phyloP scores from a whole-genome alignment of 1,139 yeast genomes.

The Starmera stellimalicola region DNA sequence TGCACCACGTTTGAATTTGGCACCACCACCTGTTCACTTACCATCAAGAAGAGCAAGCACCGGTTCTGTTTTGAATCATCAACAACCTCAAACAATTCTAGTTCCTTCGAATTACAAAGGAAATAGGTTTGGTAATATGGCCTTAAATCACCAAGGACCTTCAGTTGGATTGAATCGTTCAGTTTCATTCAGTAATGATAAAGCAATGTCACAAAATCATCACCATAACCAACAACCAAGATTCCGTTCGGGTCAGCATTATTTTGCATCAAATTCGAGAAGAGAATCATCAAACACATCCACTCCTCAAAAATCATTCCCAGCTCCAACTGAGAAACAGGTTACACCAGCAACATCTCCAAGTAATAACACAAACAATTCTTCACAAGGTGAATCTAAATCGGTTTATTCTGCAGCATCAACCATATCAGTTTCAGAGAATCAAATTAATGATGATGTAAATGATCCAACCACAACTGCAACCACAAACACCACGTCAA shows the following conservation, averaged over 20 bases:
- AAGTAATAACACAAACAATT: conserved; percentile 12
- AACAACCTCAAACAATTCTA: background rate
- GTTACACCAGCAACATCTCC: conserved; percentile 16
- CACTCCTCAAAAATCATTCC: conserved; percentile 2
- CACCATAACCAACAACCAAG: no score
- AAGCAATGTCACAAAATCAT: background rate
- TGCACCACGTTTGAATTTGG: conserved; percentile 39
- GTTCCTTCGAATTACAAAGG: no score
- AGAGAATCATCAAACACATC: background rate
- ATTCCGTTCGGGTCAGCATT: conserved; percentile 1
- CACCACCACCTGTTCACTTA: conserved; percentile 69
- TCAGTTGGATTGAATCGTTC: conserved; percentile 7
- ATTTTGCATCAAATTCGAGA: background rate
- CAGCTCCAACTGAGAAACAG: conserved; percentile 5
- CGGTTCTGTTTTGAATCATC: conserved; percentile 14
- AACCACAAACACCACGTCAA: conserved; percentile 5
- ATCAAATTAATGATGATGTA: conserved; percentile 9
- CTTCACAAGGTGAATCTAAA: conserved; percentile 16
- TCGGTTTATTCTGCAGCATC: conserved; percentile 17
- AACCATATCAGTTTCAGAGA: conserved; percentile 15
- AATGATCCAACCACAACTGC: conserved; percentile 11
- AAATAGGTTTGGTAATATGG: conserved; percentile 3
- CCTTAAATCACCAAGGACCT: background rate
- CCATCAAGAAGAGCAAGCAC: conserved; percentile 31
- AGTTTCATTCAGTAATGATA: conserved; percentile 14